Evolutionary conservation across 345 rosid species (phyloP).

Genomic region (Toxicodendron radicans): DNA sequence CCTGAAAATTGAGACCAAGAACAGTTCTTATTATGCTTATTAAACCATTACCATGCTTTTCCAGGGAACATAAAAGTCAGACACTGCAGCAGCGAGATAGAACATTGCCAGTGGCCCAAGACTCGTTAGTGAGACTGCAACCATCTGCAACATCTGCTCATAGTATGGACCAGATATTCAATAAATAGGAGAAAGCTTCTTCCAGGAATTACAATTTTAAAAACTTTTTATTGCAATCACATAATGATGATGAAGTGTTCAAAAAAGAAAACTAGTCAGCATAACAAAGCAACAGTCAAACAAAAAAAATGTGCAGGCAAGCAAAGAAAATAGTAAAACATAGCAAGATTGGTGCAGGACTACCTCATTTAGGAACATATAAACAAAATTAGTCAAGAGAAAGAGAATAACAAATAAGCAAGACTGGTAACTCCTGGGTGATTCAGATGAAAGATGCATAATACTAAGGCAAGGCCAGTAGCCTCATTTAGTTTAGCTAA

Average conservation of each 20-base stretch:
- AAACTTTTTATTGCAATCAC: constrained; percentile 8
- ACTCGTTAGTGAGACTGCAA: constrained; percentile 51
- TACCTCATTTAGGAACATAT: neutral
- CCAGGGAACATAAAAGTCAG: constrained; percentile 96
- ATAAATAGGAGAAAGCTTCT: neutral
- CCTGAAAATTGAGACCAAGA: neutral
- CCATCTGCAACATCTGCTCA: constrained; percentile 69
- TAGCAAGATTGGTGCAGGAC: neutral
- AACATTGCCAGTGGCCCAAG: constrained; percentile 65
- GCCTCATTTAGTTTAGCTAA: neutral
- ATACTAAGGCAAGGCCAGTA: neutral
- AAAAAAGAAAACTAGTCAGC: neutral
- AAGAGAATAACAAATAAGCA: neutral
- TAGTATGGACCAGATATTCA: constrained; percentile 10
- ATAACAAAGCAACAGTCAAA: neutral
- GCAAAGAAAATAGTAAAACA: neutral
- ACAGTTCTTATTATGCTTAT: neutral
- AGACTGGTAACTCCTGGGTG: neutral
- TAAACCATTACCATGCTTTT: constrained; percentile 67
- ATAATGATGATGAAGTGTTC: neutral
- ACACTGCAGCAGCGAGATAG: constrained; percentile 94
- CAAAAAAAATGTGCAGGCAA: constrained; percentile 9
- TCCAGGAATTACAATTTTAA: neutral
- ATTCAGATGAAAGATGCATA: neutral
- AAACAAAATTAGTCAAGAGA: neutral